Base-by-base conservation (phyloP, 257 asterid genomes). In the Handroanthus guayacan region DNA sequence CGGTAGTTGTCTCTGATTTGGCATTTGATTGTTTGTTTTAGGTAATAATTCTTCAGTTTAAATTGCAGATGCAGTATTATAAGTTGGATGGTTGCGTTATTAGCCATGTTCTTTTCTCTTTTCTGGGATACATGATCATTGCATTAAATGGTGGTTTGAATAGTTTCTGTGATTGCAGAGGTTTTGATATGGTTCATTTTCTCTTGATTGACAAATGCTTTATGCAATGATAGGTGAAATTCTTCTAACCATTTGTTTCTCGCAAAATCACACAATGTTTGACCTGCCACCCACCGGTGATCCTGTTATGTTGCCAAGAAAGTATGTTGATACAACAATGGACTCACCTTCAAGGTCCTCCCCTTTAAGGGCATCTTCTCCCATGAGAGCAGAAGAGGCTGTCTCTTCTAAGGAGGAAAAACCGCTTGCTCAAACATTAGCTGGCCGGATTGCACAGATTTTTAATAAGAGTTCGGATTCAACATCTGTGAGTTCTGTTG, bases 361-460 rank as follows among this genome's bases (percentile, higher is more conserved):
- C 62, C 81, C 90, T 39, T 51, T 60, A 38, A 87, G 91, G 79
- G 74, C 85, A 68, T 80, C 86, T 75, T 90, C 96, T 52, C 91
- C 92, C 43, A 69, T 76, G 86, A 89, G 90, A 67, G 81, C 72
- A 71, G 99, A 89, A 61, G 99, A 88, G 69, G 74, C 69, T 52
- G 79, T 77, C 80, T 78, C 89, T 20, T 17, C 74, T 5, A 89
- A 83, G 86, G 98, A 90, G 76, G 98, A 88, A 52, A 92, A 86
- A 67, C 52, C 85, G 12, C 79, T 69, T 37, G 77, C 88, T 34
- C 88, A 88, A 52, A 87, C 90, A 43, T 87, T 95, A 69, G 99
- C 96, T 66, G 89, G 88, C 72, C 86, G 97, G 72, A 79, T 95
- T 76, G 97, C 92, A 58, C 97, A 93, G 64, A 93, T 95, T 18